Base-by-base conservation (phyloP, 2,329 filamentous ascomycete species). In the Monosporascus sp. region DNA sequence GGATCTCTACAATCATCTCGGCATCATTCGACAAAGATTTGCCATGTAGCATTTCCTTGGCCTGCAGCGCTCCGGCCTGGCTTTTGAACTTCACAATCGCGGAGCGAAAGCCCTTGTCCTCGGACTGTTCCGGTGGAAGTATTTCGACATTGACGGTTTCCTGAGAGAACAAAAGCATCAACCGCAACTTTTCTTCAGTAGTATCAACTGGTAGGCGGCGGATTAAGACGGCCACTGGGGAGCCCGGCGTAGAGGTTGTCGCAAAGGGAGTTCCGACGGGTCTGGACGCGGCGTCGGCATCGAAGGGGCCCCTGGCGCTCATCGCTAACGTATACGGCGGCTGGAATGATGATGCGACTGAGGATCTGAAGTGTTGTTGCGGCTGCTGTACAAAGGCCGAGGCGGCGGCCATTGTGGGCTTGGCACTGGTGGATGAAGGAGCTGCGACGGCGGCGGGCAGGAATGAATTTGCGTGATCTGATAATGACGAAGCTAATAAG, bases 1-100 rank as follows among this genome's bases (percentile, higher is more conserved):
- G 65, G 7, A 88, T 72, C 59, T 90, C 81, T 45, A 84, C 81
- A 41, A 77, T 72, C 74, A 97, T 76, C 38, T 79, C 70, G 44
- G 75, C 73, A 54, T 78, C 74, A 49, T 78, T 78, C 43, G 74
- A 70, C 46, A 80, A 79, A 24, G 73, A 71, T 60, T 81, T 79
- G 35, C 81, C 81, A 53, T 85, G 74, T 6, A 86, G 69, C 72
- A 79, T 81, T 20, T 73, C 75, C 63, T 80, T 80, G n/a, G 76
- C 80, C 60, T 83, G 77, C 45, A 74, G 68, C 15, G 82, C 82
- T 48, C 77, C 81, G n/a, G 68, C 65, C 51, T 74, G 71, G 25
- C 74, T 75, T 62, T 75, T 77, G 65, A 85, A 85, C 55, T 68
- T 74, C 51, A 84, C 63, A 35, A 83, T 61, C 24, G 81, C 82